A percentile compares a stretch with the other conserved stretches of the same genome.
Evolutionary conservation across 345 rosid species (phyloP).

Genomic region (Eutrema heterophyllum): DNA sequence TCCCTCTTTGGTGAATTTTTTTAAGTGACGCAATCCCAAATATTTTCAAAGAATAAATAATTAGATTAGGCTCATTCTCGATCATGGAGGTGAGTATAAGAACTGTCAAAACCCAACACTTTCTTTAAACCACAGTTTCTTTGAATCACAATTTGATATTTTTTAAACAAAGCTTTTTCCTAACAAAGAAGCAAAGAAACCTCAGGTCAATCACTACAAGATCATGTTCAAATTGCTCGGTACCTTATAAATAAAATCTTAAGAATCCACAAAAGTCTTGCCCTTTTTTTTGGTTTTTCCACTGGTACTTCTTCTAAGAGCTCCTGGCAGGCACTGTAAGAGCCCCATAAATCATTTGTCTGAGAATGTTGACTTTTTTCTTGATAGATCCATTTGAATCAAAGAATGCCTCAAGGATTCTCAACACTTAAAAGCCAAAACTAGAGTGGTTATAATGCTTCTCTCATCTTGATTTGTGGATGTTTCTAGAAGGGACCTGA

Average conservation of each 20-base stretch:
- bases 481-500: slow-evolving; percentile 70
- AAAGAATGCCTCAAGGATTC: slow-evolving; percentile 10
- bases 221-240: slow-evolving; percentile 10
- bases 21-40: too few relatives aligned
- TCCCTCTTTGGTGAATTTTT: too few relatives aligned
- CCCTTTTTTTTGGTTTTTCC: background rate
- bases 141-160: too few relatives aligned
- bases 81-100: too few relatives aligned
- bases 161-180: background rate
- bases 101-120: too few relatives aligned
- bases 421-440: background rate
- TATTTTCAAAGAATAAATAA: too few relatives aligned
- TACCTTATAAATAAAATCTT: slow-evolving; percentile 6
- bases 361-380: background rate
- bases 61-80: too few relatives aligned
- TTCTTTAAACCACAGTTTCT: too few relatives aligned
- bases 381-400: background rate
- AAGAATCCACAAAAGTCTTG: slow-evolving; percentile 16
- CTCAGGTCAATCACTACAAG: slow-evolving; percentile 20
- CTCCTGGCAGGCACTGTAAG: background rate
- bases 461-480: slow-evolving; percentile 47
- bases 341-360: background rate
- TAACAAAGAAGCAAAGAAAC: background rate
- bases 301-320: background rate
- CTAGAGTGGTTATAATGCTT: background rate